Conservation (phyloP, 805 yeast genomes). For the Saccharomycopsis sp. region DNA sequence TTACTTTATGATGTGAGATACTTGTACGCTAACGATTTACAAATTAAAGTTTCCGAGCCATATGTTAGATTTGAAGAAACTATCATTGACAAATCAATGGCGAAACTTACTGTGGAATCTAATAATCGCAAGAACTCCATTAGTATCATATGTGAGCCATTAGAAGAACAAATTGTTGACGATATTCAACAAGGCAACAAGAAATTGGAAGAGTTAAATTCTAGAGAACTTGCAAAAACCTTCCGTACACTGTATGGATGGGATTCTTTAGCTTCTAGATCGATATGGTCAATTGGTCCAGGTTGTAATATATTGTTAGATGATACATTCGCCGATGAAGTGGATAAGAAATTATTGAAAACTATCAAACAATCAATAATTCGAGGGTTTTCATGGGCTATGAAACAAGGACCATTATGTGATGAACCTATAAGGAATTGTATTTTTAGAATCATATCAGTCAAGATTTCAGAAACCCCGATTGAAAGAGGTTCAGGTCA, state of each 20-base stretch:
- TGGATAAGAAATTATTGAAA: constrained; percentile 45
- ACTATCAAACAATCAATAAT: constrained; percentile 47
- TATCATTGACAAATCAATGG: constrained; percentile 53
- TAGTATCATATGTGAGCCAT: constrained; percentile 76
- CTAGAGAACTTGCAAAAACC: constrained; percentile 42
- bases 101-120: constrained; percentile 57
- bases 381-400: constrained; percentile 81
- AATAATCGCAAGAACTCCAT: constrained; percentile 48
- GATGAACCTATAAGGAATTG: constrained; percentile 72
- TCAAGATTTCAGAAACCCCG: constrained; percentile 41
- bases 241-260: constrained; percentile 58
- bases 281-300: constrained; percentile 74
- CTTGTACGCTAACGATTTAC: constrained; percentile 49
- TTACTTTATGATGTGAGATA: constrained; percentile 67
- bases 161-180: constrained; percentile 39
- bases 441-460: constrained; percentile 64
- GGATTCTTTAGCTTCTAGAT: constrained; percentile 80
- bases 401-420: constrained; percentile 85
- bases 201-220: constrained; percentile 26
- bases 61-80: constrained; percentile 76
- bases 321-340: constrained; percentile 70
- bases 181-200: constrained; percentile 53
- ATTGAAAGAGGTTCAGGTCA: constrained; percentile 55
- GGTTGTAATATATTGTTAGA: constrained; percentile 51
- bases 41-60: constrained; percentile 81